A percentile compares a stretch with the other conserved stretches of the same genome.
These are phyloP conservation scores for Salix udensis DNA, from an alignment of 345 rosid genomes.

Conservation along the genomic window DNA sequence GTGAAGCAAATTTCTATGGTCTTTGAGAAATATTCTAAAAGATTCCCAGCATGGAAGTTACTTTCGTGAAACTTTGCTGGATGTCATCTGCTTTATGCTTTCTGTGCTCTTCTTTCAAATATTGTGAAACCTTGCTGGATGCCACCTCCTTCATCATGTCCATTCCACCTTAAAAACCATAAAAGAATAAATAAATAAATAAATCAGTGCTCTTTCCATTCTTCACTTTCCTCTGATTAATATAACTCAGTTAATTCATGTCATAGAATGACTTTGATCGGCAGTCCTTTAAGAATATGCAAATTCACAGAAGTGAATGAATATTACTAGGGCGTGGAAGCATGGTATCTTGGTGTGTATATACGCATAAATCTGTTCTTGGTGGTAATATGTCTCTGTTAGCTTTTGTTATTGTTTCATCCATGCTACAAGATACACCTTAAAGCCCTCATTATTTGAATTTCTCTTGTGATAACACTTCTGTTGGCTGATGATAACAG, in stretches of 20 bases:
- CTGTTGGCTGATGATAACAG: constrained; percentile 37
- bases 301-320: background rate
- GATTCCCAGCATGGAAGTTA: background rate
- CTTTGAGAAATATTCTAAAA: background rate
- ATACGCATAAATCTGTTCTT: background rate
- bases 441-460: background rate
- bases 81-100: background rate
- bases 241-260: background rate
- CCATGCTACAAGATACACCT: background rate
- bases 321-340: background rate
- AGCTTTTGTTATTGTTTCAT: background rate
- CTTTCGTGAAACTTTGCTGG: background rate
- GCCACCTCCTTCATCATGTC: background rate
- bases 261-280: background rate
- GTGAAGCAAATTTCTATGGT: background rate
- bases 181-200: too few species aligned
- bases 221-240: background rate
- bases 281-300: background rate
- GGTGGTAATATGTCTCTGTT: background rate
- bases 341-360: background rate
- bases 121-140: background rate
- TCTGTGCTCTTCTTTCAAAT: background rate
- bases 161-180: background rate
- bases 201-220: background rate
- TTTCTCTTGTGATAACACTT: background rate